Percentiles rank a stretch among this genome's conserved stretches.
Conservation (phyloP, 1,284 basidiomycete species). For the Psilocybe mexicana region DNA sequence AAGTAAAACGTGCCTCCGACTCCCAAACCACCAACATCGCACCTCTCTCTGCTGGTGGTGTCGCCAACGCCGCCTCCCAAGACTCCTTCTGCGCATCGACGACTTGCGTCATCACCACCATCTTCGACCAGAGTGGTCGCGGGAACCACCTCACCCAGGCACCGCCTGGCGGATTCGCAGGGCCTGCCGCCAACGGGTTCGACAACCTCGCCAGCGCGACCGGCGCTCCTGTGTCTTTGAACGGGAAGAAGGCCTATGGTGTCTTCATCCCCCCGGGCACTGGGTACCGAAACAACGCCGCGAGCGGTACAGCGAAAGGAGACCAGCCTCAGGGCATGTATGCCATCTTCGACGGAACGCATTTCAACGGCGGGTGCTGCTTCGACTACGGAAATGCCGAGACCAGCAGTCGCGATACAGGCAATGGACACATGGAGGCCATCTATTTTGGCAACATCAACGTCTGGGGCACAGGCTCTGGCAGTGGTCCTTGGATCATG, state of each 20-base stretch:
- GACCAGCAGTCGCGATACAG: slow-evolving; percentile 2
- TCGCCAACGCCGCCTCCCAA: slow-evolving; percentile 6
- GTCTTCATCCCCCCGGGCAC: no score
- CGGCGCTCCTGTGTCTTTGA: no score
- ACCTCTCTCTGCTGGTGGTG: slow-evolving; percentile 6
- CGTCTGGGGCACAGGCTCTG: neutral
- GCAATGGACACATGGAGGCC: slow-evolving; percentile 6
- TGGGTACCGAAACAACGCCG: no score
- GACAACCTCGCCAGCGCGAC: no score
- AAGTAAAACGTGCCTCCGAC: slow-evolving; percentile 5
- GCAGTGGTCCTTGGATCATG: slow-evolving; percentile 9
- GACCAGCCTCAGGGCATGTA: slow-evolving; percentile 6
- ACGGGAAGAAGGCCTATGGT: no score
- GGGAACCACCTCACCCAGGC: no score
- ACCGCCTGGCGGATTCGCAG: no score
- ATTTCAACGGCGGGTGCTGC: slow-evolving; percentile 1
- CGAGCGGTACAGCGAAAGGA: no score
- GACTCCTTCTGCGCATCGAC: slow-evolving; percentile 1
- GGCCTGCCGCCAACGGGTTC: no score
- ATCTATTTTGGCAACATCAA: neutral
- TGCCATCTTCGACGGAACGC: neutral
- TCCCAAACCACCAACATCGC: slow-evolving; percentile 2
- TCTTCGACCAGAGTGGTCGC: no score
- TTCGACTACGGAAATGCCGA: slow-evolving; percentile 6
- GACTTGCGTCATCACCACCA: no score